Base-by-base conservation (phyloP, 2,329 filamentous ascomycete species). In the Lasiodiplodia sp. region DNA sequence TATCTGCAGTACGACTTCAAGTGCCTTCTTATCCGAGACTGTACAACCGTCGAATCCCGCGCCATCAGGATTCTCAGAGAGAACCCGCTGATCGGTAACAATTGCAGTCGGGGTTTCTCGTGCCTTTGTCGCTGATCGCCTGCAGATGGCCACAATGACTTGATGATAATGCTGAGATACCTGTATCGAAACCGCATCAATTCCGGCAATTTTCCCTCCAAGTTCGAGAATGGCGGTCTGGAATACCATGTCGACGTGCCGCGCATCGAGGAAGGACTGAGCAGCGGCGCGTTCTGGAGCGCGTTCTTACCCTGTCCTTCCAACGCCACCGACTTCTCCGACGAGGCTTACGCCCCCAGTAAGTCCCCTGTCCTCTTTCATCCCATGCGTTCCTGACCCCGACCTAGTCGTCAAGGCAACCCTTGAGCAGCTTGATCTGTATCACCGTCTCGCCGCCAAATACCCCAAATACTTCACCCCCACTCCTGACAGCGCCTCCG, bases 221-320 rank as follows among this genome's bases (percentile, higher is more conserved):
- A 87, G 6, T 97, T 97, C 75, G 87, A 90, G 72, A 82, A 91
- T 25, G 93, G 92, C 38, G 87, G 87, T 0, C 80, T 97, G 64
- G 75, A 78, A 0, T 85, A 85, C 3, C 92, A 98, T 72, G 91
- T 96, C 65, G 95, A 98, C 78, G 82, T 97, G 10, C 90, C 91
- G 1, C 88, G 94, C 5, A 85, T 97, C 58, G 85, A 87, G 44
- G 79, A 87, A 62, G 94, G 94, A 1, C 84, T 86, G 72, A 88
- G 91, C 71, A 94, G 94, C 49, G 95, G 94, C 67, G 90, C 92
- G n/a, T 97, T 97, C 78, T 97, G 94, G 95, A 94, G 91, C 76
- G 93, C 96, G 11, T 98, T 86, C 74, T 88, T 91, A 51, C 87
- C 88, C 0, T 97, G 94, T 75, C 94, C 94, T 0, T 78, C 80